phyloP scores from a whole-genome alignment of 129 eudicot species.

The Pittosporum tobira region DNA sequence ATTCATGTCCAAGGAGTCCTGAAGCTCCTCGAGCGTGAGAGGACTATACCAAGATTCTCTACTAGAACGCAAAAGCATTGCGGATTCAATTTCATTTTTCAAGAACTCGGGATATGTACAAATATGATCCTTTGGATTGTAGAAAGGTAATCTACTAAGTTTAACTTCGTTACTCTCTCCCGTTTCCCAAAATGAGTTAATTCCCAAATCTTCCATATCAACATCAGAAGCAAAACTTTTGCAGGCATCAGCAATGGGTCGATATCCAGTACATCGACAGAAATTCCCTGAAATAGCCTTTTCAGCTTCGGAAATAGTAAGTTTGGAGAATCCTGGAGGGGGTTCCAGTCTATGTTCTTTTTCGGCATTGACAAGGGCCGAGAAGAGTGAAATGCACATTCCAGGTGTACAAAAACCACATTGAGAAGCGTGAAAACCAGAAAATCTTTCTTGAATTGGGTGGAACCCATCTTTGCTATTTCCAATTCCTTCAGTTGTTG shows the following conservation, averaged over 20 bases:
- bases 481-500: constrained; percentile 92
- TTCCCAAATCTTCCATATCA: constrained; percentile 85
- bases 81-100: constrained; percentile 29
- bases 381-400: constrained; percentile 82
- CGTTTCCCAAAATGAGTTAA: constrained; percentile 70
- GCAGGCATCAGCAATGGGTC: constrained; percentile 91
- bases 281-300: constrained; percentile 75
- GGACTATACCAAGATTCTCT: constrained; percentile 61
- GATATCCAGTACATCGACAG: constrained; percentile 95
- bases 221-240: constrained; percentile 81
- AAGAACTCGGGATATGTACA: constrained; percentile 49
- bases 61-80: constrained; percentile 25
- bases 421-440: constrained; percentile 94
- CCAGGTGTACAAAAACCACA: constrained; percentile 98
- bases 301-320: constrained; percentile 71
- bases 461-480: constrained; percentile 84
- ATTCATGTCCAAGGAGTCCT: constrained; percentile 25
- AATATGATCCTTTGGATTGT: constrained; percentile 39
- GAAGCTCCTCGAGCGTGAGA: constrained; percentile 51
- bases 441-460: constrained; percentile 73
- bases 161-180: constrained; percentile 41
- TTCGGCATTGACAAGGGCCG: constrained; percentile 76
- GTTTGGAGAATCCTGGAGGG: constrained; percentile 58
- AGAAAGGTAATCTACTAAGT: constrained; percentile 45
- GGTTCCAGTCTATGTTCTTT: constrained; percentile 36